Evolutionary conservation across 768 basidiomycete species (phyloP).

Genomic region (Agaricus bisporus): DNA sequence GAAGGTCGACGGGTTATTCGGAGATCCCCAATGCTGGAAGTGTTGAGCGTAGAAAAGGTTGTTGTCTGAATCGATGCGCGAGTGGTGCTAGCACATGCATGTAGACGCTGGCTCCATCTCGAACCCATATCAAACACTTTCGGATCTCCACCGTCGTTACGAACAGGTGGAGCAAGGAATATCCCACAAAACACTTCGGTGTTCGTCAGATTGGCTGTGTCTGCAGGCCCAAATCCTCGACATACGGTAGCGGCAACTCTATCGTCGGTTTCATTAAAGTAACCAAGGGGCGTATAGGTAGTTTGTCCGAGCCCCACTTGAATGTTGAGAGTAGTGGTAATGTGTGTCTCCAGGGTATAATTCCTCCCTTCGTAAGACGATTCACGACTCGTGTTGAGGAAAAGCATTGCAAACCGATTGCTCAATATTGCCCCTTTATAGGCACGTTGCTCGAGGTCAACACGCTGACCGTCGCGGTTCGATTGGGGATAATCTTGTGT

Average conservation of each 20-base stretch:
- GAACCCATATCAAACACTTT: conserved; percentile 8
- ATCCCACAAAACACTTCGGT: conserved; percentile 14
- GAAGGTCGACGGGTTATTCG: background rate
- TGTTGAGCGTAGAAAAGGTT: background rate
- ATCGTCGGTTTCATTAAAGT: background rate
- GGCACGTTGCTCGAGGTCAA: background rate
- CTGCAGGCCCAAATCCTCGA: conserved; percentile 13
- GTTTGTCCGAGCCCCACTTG: background rate
- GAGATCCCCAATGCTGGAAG: background rate
- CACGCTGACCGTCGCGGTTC: background rate
- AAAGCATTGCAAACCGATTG: background rate
- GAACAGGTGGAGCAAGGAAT: conserved; percentile 14
- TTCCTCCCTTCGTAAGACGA: background rate
- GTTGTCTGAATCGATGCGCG: conserved; percentile 1
- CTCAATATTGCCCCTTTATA: background rate
- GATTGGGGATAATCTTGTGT: conserved; percentile 10
- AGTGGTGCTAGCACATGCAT: conserved; percentile 16
- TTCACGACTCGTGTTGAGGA: background rate
- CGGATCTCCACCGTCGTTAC: conserved; percentile 16
- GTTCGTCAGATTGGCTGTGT: conserved; percentile 16
- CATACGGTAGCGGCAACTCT: conserved; percentile 4
- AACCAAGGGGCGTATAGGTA: background rate
- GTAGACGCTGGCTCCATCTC: conserved; percentile 16
- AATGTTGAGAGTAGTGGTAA: background rate
- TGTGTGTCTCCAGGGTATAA: background rate